Conservation (phyloP, 768 basidiomycete species). For the Podaxis mareebaensis region DNA sequence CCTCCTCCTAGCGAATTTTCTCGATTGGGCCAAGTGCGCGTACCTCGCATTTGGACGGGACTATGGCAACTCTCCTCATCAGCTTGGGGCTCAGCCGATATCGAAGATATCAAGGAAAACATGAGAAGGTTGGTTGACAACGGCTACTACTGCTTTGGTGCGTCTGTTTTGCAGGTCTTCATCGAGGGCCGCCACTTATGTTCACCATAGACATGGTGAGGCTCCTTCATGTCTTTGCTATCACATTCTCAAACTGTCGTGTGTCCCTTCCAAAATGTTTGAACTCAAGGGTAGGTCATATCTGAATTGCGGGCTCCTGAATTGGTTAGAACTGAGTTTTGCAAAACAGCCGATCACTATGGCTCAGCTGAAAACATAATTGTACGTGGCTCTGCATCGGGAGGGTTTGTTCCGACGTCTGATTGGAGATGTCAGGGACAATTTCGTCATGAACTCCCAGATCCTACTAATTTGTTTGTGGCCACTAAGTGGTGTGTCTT, state of each 20-base stretch:
- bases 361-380: conserved; percentile 82
- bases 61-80: conserved; percentile 87
- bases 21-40: conserved; percentile 53
- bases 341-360: conserved; percentile 75
- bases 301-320: not conserved
- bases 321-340: conserved; percentile 5
- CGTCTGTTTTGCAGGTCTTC: conserved; percentile 3
- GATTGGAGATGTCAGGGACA: conserved; percentile 55
- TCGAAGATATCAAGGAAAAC: conserved; percentile 60
- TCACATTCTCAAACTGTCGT: not conserved
- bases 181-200: not conserved
- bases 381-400: conserved; percentile 40
- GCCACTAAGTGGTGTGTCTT: conserved; percentile 91
- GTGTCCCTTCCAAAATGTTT: conserved; percentile 1
- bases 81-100: conserved; percentile 80
- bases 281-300: conserved; percentile 29
- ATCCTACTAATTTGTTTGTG: conserved; percentile 51
- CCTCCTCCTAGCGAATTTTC: conserved; percentile 43
- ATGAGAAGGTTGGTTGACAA: conserved; percentile 64
- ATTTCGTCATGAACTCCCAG: conserved; percentile 51
- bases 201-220: conserved; percentile 39
- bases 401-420: not conserved
- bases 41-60: conserved; percentile 73
- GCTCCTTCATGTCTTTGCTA: not conserved
- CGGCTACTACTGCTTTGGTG: conserved; percentile 69